These are phyloP conservation scores for Cyberlindnera americana DNA, from an alignment of 805 yeast species.

Conservation along the genomic window DNA sequence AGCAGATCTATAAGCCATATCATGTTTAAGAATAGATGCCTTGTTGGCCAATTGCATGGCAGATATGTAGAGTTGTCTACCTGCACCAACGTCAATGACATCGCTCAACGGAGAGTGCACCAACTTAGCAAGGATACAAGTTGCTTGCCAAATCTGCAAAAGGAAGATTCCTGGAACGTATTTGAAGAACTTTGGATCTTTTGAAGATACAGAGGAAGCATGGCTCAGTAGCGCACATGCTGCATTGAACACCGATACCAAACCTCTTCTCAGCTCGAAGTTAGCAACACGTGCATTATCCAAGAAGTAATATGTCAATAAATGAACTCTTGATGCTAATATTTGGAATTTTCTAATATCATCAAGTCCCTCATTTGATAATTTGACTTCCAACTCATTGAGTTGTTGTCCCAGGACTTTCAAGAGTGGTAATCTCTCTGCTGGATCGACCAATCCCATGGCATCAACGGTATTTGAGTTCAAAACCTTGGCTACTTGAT, in stretches of 20 bases:
- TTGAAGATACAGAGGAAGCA: conserved; percentile 55
- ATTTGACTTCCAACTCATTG: conserved; percentile 67
- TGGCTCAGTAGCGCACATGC: conserved; percentile 69
- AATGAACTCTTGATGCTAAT: conserved; percentile 73
- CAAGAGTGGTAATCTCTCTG: conserved; percentile 72
- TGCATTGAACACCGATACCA: conserved; percentile 75
- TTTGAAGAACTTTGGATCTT: conserved; percentile 60
- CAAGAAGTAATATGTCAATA: conserved; percentile 76
- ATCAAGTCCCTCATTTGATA: conserved; percentile 50
- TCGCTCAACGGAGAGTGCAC: conserved; percentile 70
- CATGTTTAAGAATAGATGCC: conserved; percentile 87
- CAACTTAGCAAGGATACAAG: conserved; percentile 76
- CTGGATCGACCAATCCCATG: conserved; percentile 58
- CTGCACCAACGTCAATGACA: conserved; percentile 65
- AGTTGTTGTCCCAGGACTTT: conserved; percentile 68
- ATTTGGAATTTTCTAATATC: conserved; percentile 67
- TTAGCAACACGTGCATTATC: conserved; percentile 41
- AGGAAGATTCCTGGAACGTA: conserved; percentile 84
- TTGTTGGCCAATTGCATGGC: conserved; percentile 68
- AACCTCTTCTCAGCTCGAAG: conserved; percentile 67
- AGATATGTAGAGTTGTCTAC: conserved; percentile 61
- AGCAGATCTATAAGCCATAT: conserved; percentile 86
- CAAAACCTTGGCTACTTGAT: conserved; percentile 74
- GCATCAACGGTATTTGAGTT: conserved; percentile 68
- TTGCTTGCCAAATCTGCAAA: conserved; percentile 86